Evolutionary conservation across 768 basidiomycete genomes (phyloP).

Genomic region (Lyophyllum shimeji): DNA sequence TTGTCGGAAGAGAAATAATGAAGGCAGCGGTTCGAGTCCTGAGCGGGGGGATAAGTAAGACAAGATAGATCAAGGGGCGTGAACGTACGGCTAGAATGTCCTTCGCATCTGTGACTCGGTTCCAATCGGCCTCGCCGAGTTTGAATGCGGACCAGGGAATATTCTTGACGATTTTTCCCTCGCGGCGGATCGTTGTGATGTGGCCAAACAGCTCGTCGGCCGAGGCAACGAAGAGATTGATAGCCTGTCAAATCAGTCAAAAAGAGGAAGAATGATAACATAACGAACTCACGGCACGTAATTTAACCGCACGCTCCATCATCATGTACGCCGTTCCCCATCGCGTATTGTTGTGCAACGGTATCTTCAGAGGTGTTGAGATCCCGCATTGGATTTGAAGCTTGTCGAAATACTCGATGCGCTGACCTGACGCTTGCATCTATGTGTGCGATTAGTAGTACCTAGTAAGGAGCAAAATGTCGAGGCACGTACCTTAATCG

Average conservation of each 20-base stretch:
- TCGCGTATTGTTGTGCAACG: neutral
- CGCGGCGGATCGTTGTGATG: constrained; percentile 6
- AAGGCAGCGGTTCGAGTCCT: too few relatives aligned
- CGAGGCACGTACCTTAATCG: neutral
- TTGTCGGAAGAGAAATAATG: too few relatives aligned
- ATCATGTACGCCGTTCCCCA: neutral
- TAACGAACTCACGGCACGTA: too few relatives aligned
- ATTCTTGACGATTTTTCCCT: neutral
- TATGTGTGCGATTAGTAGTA: neutral
- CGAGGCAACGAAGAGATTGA: constrained; percentile 7
- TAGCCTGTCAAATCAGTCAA: neutral
- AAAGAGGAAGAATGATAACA: too few relatives aligned
- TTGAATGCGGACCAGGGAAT: constrained; percentile 10
- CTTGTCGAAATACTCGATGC: neutral
- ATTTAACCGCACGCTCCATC: too few relatives aligned
- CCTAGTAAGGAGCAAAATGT: neutral
- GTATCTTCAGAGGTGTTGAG: neutral
- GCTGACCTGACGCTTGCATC: neutral
- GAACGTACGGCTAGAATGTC: constrained; percentile 8
- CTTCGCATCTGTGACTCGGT: neutral
- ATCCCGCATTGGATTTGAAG: neutral
- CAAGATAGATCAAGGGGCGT: too few relatives aligned
- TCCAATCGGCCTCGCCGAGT: constrained; percentile 3
- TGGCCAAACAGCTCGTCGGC: constrained; percentile 9
- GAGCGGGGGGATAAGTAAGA: too few relatives aligned